Evolutionary conservation across 2,329 filamentous ascomycete genomes (phyloP), one percentile per base, ranked within the genome.

Genomic region (Didymella glomerata): DNA sequence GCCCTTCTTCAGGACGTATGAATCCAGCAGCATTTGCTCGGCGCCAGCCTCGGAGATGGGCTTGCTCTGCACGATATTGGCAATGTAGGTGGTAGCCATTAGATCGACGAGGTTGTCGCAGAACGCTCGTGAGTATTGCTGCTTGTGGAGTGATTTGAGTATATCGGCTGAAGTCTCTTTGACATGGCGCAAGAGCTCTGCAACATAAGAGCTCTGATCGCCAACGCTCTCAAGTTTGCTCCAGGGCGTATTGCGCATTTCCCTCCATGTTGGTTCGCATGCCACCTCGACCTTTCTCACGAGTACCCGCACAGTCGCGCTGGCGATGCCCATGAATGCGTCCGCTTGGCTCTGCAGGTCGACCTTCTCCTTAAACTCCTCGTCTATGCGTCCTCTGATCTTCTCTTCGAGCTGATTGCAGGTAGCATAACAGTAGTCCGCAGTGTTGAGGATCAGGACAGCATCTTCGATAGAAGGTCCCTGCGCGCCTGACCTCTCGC

Each of bases 221-320:
- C 92, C 92, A 4, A 97, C 95, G 60, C 86, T 90, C 68, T 98
- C 95, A 83, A 99, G 91, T 64, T 90, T 93, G 76, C 89, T 91
- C 95, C 95, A 99, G 48, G 93, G 91, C 0, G 90, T 96, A 73
- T 97, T 97, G 63, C 89, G 90, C 95, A 99, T 99, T 80, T 98
- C 95, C 56, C 93, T 87, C 95, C 94, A 99, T 16, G 90, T 89
- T 0, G 90, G 86, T 65, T 98, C 94, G 68, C 93, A 90, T 51
- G 90, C 90, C 0, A 88, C 76, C 74, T 97, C 93, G 4, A 97
- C 91, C 70, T 88, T 89, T 61, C 91, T 88, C 5, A 98, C 93
- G 45, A 99, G 83, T 0, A 90, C 86, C 48, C 95, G 84, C 6
- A 99, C 90, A 4, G 92, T 90, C 13, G 93, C 90, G 72, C 91